Evolutionary conservation across 2,329 filamentous ascomycete genomes (phyloP).

Genomic region (Nothomitra cinnamomea): DNA sequence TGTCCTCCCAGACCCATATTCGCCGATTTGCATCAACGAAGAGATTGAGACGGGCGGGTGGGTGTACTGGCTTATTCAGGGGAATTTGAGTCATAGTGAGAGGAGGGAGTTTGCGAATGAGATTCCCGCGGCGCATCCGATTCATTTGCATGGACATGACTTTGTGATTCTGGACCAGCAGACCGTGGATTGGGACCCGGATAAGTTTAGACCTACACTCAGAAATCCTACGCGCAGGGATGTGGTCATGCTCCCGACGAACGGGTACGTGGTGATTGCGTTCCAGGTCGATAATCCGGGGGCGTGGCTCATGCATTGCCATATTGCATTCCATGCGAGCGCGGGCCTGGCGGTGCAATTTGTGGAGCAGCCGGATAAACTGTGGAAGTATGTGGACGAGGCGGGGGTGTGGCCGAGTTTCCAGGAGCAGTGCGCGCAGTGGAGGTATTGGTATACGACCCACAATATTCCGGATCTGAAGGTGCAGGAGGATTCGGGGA

Average conservation of each 20-base stretch:
- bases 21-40: neutral
- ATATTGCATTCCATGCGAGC: conserved; percentile 5
- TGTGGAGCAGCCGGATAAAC: neutral
- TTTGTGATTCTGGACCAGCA: conserved; percentile 36
- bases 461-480: neutral
- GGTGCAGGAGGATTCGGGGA: neutral
- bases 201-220: neutral
- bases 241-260: conserved; percentile 29
- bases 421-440: neutral
- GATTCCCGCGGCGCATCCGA: conserved; percentile 30
- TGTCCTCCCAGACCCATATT: neutral
- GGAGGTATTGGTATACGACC: neutral
- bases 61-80: neutral
- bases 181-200: neutral
- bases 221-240: conserved; percentile 35
- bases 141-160: conserved; percentile 56
- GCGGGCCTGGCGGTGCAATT: neutral
- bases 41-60: neutral
- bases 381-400: neutral
- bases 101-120: conserved; percentile 5
- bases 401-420: neutral
- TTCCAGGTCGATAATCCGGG: conserved; percentile 34
- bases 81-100: neutral
- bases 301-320: conserved; percentile 28
- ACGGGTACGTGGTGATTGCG: conserved; percentile 28